Evolutionary conservation across 2,329 filamentous ascomycete genomes (phyloP).

Genomic region (Arthrobotrys iridis): DNA sequence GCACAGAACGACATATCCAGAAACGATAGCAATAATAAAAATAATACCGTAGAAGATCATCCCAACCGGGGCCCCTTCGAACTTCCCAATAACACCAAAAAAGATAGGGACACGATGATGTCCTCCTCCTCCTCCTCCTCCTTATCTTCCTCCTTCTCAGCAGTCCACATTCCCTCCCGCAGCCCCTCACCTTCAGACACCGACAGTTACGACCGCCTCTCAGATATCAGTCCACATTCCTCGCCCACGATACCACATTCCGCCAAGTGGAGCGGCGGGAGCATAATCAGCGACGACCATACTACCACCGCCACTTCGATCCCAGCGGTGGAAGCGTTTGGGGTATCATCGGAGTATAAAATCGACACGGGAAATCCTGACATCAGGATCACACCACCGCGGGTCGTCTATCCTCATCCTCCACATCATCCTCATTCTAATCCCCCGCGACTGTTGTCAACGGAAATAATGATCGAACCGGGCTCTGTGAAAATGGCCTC

Average conservation of each 20-base stretch:
- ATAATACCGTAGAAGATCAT: not conserved
- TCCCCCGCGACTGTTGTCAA: not conserved
- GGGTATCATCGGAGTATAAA: not conserved
- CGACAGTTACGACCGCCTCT: slow-evolving; percentile 39
- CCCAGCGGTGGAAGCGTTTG: not conserved
- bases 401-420: no score
- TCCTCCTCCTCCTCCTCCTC: not conserved
- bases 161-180: slow-evolving; percentile 15
- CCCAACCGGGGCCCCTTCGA: slow-evolving; percentile 28
- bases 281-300: slow-evolving; percentile 7
- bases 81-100: not conserved
- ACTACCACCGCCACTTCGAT: not conserved
- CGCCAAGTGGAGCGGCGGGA: slow-evolving; percentile 5
- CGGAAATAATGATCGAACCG: slow-evolving; percentile 6
- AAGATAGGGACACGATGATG: not conserved
- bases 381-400: not conserved
- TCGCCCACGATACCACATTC: slow-evolving; percentile 22
- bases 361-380: not conserved
- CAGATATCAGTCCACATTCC: slow-evolving; percentile 43
- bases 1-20: not conserved
- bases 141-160: not conserved
- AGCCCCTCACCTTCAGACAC: slow-evolving; percentile 13
- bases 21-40: not conserved
- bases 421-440: no score
- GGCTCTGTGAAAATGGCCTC: not conserved